Evolutionary conservation across 768 basidiomycete species (phyloP).

Genomic region (Boletellus sp.): DNA sequence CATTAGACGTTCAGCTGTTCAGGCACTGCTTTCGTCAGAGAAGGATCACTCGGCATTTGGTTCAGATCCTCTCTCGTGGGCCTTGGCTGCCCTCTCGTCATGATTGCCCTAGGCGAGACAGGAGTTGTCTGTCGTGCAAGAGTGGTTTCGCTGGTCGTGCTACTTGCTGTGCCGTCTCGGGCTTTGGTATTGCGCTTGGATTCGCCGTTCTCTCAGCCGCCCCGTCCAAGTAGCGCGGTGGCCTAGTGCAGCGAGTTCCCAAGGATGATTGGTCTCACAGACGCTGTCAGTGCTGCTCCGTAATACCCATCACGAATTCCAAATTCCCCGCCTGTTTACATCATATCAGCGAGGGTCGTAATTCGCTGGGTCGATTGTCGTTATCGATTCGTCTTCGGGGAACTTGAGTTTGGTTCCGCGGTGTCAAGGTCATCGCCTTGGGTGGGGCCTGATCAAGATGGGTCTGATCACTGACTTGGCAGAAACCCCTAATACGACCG

Average conservation of each 20-base stretch:
- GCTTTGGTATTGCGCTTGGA: conserved; percentile 53
- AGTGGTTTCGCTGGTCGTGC: conserved; percentile 57
- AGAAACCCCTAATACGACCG: conserved; percentile 43
- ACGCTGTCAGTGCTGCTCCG: background rate
- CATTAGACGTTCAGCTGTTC: conserved; percentile 58
- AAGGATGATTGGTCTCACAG: conserved; percentile 46
- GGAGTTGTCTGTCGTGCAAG: conserved; percentile 52
- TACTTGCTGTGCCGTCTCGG: conserved; percentile 63
- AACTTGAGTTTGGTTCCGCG: conserved; percentile 52
- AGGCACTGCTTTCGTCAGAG: conserved; percentile 53
- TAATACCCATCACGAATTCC: conserved; percentile 2
- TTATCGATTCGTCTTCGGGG: conserved; percentile 51
- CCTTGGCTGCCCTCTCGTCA: conserved; percentile 57
- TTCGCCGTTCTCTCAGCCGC: conserved; percentile 59
- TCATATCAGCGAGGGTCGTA: conserved; percentile 45
- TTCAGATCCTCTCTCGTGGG: conserved; percentile 47
- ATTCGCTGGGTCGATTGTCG: background rate
- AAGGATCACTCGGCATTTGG: conserved; percentile 49
- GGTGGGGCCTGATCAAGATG: conserved; percentile 39
- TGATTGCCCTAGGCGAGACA: conserved; percentile 45
- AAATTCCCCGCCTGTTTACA: conserved; percentile 48
- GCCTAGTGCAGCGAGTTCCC: conserved; percentile 48
- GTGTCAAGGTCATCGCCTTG: conserved; percentile 44
- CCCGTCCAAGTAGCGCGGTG: conserved; percentile 53
- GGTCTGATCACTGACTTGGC: conserved; percentile 50